Base-by-base conservation (phyloP, 768 basidiomycete species). In the Leccinellum luteum region DNA sequence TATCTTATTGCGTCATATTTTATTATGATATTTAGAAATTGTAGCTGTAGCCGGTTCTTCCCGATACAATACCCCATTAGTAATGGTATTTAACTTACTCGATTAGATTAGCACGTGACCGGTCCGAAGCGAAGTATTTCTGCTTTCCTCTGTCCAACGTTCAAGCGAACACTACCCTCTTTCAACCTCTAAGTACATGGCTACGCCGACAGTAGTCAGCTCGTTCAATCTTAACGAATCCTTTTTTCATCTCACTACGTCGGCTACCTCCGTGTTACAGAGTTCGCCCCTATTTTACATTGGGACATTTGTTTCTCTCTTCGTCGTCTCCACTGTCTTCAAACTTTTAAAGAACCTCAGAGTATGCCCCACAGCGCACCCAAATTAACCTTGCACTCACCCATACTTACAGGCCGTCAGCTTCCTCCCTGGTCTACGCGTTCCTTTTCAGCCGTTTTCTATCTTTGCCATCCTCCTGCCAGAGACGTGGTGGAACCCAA, bases 401-500 rank as follows among this genome's bases (percentile, higher is more conserved):
- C 28, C 4, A 34, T 28, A 41, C 38, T n/a, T 41, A 35, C 34
- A 68, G 66, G 57, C 66, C 21, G 53, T 66, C 10, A 41, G 44
- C 48, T 57, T 31, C 7, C 61, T 68, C 15, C 59, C 66, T 6
- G 67, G 66, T 3, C 45, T 70, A 25, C 44, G 57, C 28, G 55
- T 70, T 17, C 63, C 68, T 38, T 60, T 68, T 23, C 45, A 53
- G n/a, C 63, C 69, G 7, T 31, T 70, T 13, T 34, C 43, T 21
- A 0, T 65, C 30, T 1, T 44, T 0, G 59, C 52, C n/a, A 10
- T 65, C 3, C 3, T 58, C 51, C 12, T 60, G 19, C 69, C 64
- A 51, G 63, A 59, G 35, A 57, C 54, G 23, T 63, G 55, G 57
- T 66, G 64, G 67, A 65, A 70, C 32, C 61, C 61, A 28, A 31